Evolutionary conservation across 495 filamentous ascomycete species (phyloP).

Genomic region (Parathielavia appendiculata): DNA sequence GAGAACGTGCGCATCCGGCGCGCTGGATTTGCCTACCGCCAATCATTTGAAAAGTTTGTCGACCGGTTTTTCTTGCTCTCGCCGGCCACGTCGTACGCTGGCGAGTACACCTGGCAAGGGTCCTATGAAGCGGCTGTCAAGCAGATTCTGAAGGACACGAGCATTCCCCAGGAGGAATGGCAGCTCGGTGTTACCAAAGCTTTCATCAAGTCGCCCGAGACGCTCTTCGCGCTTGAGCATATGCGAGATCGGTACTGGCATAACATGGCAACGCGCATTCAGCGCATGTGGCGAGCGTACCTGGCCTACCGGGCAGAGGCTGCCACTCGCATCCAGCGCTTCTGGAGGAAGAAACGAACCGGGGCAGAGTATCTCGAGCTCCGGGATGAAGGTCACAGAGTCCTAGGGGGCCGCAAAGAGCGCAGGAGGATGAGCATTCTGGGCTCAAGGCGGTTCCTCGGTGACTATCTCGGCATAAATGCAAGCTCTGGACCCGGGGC

Average conservation of each 20-base stretch:
- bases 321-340: constrained; percentile 87
- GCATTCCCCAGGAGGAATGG: constrained; percentile 90
- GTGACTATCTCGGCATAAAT: constrained; percentile 88
- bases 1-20: constrained; percentile 98
- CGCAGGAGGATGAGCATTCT: constrained; percentile 83
- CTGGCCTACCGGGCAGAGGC: constrained; percentile 87
- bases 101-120: constrained; percentile 93
- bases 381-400: constrained; percentile 81
- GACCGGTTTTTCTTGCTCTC: constrained; percentile 96
- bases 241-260: constrained; percentile 99
- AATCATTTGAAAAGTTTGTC: constrained; percentile 97
- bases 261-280: constrained; percentile 98
- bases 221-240: constrained; percentile 91
- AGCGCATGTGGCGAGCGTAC: constrained; percentile 95
- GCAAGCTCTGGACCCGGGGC: constrained; percentile 77
- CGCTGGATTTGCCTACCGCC: constrained; percentile 95
- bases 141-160: constrained; percentile 92
- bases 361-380: constrained; percentile 82
- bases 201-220: constrained; percentile 98
- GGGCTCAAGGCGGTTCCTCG: constrained; percentile 86
- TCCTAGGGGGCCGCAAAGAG: constrained; percentile 83
- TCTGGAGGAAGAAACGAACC: constrained; percentile 87
- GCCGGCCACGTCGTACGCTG: constrained; percentile 89
- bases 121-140: constrained; percentile 81
- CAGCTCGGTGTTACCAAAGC: constrained; percentile 96